These are phyloP conservation scores for Flaveria bidentis DNA, from an alignment of 129 eudicot species.

Conservation along the genomic window DNA sequence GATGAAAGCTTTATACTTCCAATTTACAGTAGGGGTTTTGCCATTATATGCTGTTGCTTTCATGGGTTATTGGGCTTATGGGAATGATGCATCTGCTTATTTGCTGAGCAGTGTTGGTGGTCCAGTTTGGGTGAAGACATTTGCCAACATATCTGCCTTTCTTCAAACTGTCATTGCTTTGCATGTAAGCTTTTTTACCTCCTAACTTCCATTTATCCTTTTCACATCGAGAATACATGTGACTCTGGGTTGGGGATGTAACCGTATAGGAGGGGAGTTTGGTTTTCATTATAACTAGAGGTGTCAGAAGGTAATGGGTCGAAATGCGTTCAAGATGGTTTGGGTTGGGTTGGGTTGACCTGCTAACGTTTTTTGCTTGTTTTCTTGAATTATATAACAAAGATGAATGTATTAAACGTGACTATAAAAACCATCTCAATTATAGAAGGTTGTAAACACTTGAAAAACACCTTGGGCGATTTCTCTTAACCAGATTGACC, in stretches of 20 bases:
- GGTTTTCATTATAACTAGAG: neutral
- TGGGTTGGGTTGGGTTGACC: neutral
- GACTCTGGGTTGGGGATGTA: neutral
- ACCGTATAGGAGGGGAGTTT: neutral
- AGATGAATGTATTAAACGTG: neutral
- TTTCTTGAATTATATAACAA: neutral
- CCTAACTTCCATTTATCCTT: conserved; percentile 4
- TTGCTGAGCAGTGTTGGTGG: conserved; percentile 73
- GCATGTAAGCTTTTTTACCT: conserved; percentile 56
- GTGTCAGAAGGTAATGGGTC: neutral
- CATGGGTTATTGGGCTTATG: conserved; percentile 97
- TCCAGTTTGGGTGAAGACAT: conserved; percentile 73
- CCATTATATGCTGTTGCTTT: conserved; percentile 75
- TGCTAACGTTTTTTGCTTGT: neutral
- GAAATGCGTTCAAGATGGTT: neutral
- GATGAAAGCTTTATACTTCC: conserved; percentile 95
- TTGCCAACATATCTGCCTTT: conserved; percentile 73
- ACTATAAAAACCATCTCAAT: neutral
- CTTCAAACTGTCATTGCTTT: conserved; percentile 81
- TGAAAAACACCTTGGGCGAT: neutral
- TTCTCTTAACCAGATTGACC: neutral
- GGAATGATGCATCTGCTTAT: conserved; percentile 54
- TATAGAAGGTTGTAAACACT: neutral
- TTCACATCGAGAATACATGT: neutral
- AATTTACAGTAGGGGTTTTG: conserved; percentile 74